Evolutionary conservation across 805 yeast species (phyloP), one percentile per base, ranked within the genome.

Genomic region (Osmozyma mogii): DNA sequence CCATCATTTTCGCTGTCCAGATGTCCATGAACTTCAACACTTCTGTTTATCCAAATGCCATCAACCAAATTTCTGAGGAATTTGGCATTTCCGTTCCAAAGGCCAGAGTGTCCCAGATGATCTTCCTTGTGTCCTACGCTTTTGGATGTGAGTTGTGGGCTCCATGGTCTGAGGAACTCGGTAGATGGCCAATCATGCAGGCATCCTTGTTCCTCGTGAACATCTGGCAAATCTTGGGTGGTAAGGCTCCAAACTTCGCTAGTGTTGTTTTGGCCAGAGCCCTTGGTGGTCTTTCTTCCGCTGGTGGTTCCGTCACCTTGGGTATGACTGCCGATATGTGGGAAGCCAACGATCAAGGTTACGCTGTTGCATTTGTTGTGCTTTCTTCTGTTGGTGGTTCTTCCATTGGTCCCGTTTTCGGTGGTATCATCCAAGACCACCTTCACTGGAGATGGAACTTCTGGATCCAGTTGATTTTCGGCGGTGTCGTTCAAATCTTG

Each of bases 1-100:
- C 60, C 1, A 55, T 59, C 2, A 51, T 58, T 12, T 61, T 61
- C 29, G 34, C 47, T 9, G 64, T 60, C 10, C 68, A 61, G 35
- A 32, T 56, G 28, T 59, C 65, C 3, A 61, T 61, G 66, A 61
- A 61, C 38, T 61, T 56, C 47, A 61, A 61, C 40, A 36, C 68
- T 2, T 48, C 59, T 34, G 52, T 61, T 6, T 61, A 48, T 30
- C 47, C 55, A 8, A 39, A 41, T 10, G 51, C 54, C 7, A 41
- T 46, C 5, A 36, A 47, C 8, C 32, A 34, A 9, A 40, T 52
- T 15, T 27, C 50, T 10, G 55, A 47, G 20, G 38, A 51, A 3
- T 54, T 40, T 30, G 32, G 37, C 17, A 37, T 52, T 14, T 31
- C 45, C 17, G 39, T 35, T 30, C 52, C 45, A 18, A 49, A 44